These are phyloP conservation scores for Lachnellula suecica DNA, from an alignment of 2,329 filamentous ascomycete genomes.

Conservation along the genomic window DNA sequence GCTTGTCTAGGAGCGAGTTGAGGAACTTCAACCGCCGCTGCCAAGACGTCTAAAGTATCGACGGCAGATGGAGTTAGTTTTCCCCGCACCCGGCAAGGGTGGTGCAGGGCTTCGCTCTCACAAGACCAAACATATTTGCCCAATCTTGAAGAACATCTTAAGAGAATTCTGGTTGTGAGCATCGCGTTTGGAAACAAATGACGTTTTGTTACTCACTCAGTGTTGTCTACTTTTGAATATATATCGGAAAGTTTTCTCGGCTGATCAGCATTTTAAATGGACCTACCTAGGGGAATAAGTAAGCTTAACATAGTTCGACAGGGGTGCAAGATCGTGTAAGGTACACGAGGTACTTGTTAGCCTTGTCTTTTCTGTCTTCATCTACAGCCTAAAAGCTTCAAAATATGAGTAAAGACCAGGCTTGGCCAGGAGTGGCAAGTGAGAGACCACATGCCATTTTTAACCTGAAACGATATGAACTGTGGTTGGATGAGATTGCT, in stretches of 20 bases:
- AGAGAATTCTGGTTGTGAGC: too few relatives aligned
- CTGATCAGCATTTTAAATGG: not conserved
- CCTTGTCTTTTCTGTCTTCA: not conserved
- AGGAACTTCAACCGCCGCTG: conserved; percentile 5
- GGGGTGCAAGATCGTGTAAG: conserved; percentile 6
- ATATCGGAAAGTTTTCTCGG: not conserved
- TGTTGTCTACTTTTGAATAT: not conserved
- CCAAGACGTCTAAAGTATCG: too few relatives aligned
- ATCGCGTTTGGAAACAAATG: too few relatives aligned
- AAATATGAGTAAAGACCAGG: not conserved
- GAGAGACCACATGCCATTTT: not conserved
- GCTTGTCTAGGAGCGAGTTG: too few relatives aligned
- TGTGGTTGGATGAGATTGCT: conserved; percentile 6
- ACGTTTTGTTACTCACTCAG: not conserved
- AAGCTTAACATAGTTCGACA: conserved; percentile 1
- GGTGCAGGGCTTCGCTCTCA: too few relatives aligned
- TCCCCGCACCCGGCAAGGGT: conserved; percentile 13
- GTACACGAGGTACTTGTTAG: conserved; percentile 6
- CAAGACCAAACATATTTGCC: too few relatives aligned
- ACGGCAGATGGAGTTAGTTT: conserved; percentile 21
- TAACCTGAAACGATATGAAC: conserved; percentile 12
- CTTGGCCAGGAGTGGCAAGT: not conserved
- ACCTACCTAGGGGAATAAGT: not conserved
- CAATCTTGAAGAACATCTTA: too few relatives aligned
- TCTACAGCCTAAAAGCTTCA: conserved; percentile 9